These are phyloP conservation scores for Jacaranda mimosifolia DNA, from an alignment of 257 asterid species.

Conservation along the genomic window DNA sequence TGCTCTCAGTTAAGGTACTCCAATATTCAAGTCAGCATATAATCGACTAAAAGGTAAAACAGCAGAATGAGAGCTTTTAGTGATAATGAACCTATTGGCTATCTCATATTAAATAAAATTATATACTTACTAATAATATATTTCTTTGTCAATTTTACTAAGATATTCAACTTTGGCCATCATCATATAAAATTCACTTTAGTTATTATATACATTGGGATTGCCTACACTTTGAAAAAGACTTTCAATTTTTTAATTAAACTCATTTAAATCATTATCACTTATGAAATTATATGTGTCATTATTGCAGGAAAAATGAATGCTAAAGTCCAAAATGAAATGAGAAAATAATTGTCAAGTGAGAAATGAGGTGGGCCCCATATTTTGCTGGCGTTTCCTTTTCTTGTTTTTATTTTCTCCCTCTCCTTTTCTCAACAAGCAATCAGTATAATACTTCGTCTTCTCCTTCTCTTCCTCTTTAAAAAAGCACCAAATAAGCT, in stretches of 20 bases:
- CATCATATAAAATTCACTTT: conserved; percentile 5
- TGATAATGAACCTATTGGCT: no score
- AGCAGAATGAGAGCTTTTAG: no score
- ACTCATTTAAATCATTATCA: conserved; percentile 10
- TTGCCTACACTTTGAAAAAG: conserved; percentile 42
- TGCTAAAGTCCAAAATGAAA: conserved; percentile 48
- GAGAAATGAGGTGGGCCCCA: conserved; percentile 44
- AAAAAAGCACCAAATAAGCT: conserved; percentile 35
- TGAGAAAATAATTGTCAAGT: conserved; percentile 31
- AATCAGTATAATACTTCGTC: conserved; percentile 33
- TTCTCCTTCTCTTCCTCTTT: conserved; percentile 19
- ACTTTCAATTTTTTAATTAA: conserved; percentile 30
- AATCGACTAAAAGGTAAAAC: no score
- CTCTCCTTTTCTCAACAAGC: conserved; percentile 24
- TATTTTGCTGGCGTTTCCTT: conserved; percentile 48
- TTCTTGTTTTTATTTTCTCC: conserved; percentile 27
- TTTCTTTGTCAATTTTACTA: neutral
- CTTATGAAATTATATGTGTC: no score
- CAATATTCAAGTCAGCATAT: no score
- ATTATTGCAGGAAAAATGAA: conserved; percentile 29
- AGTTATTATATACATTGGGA: conserved; percentile 37
- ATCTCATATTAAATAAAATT: no score
- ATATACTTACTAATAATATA: no score
- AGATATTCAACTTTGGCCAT: conserved; percentile 7
- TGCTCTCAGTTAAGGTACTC: no score